These are phyloP conservation scores for Penicillium janthinellum DNA, from an alignment of 2,329 filamentous ascomycete genomes.

Conservation along the genomic window DNA sequence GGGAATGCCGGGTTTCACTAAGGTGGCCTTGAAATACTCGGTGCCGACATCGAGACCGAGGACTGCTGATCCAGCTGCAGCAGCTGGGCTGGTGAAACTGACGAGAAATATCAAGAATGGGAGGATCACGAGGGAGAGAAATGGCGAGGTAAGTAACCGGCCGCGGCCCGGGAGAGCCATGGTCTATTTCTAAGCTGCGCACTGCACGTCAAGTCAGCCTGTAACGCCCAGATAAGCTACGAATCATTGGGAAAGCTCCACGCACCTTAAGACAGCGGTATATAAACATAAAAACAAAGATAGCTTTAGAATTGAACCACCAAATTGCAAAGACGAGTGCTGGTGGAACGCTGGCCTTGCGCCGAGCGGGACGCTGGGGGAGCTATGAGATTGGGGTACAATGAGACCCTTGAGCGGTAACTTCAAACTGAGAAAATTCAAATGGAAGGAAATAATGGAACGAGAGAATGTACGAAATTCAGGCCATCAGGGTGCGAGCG, in stretches of 20 bases:
- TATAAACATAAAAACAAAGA: conserved; percentile 13
- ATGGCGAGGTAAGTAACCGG: conserved; percentile 32
- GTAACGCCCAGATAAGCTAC: not conserved
- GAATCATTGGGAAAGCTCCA: not conserved
- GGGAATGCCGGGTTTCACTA: conserved; percentile 95
- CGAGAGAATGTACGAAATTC: conserved; percentile 14
- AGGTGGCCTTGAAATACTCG: conserved; percentile 92
- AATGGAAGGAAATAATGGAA: conserved; percentile 10
- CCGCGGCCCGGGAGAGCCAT: conserved; percentile 37
- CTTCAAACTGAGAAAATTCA: not conserved
- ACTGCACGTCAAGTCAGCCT: conserved; percentile 21
- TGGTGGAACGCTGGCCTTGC: conserved; percentile 22
- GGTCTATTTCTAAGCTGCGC: conserved; percentile 29
- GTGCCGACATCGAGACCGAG: conserved; percentile 93
- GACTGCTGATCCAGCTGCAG: conserved; percentile 71
- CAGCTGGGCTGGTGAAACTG: conserved; percentile 58
- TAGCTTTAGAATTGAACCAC: conserved; percentile 10
- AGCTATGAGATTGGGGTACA: conserved; percentile 13
- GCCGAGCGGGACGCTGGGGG: conserved; percentile 14
- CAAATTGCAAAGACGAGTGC: conserved; percentile 17
- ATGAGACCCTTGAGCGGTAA: not conserved
- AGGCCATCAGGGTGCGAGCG: conserved; percentile 33
- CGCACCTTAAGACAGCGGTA: conserved; percentile 9
- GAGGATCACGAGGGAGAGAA: conserved; percentile 51
- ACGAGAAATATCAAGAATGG: conserved; percentile 55